Percentiles rank a stretch among this genome's conserved stretches.
These are phyloP conservation scores for Cydonia oblonga DNA, from an alignment of 331 rosid species.

Conservation along the genomic window DNA sequence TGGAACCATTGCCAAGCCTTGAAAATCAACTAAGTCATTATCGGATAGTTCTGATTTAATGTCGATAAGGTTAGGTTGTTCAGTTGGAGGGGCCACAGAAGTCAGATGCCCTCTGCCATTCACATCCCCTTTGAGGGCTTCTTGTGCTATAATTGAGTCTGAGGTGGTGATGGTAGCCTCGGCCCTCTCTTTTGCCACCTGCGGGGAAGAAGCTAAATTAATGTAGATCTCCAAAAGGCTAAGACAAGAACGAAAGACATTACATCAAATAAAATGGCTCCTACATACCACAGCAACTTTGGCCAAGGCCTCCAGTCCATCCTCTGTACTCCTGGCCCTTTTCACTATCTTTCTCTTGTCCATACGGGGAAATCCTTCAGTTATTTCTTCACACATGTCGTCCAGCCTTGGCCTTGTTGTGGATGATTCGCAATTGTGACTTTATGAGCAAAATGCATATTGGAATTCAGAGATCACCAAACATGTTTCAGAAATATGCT, in stretches of 20 bases:
- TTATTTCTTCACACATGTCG: background rate
- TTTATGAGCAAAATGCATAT: background rate
- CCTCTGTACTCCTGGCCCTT: background rate
- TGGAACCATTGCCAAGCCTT: constrained; percentile 1
- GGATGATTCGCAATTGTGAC: background rate
- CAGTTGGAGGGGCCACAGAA: background rate
- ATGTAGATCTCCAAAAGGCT: background rate
- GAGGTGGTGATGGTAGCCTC: background rate
- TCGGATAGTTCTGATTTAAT: background rate
- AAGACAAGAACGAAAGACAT: background rate
- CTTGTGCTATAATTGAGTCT: background rate
- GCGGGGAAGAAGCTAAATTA: background rate
- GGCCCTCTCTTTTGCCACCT: background rate
- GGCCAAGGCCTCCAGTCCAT: background rate
- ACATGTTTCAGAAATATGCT: background rate
- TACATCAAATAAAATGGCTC: background rate
- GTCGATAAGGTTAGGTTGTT: background rate
- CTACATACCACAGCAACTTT: background rate
- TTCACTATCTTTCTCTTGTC: background rate
- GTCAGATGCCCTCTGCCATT: background rate
- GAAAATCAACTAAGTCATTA: constrained; percentile 3
- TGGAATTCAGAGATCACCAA: background rate
- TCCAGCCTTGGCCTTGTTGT: background rate
- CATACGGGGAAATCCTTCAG: background rate
- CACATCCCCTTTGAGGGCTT: background rate